A percentile compares a stretch with the other conserved stretches of the same genome.
Conservation (phyloP, 2,329 filamentous ascomycete species). For the Karstenula rhodostoma region DNA sequence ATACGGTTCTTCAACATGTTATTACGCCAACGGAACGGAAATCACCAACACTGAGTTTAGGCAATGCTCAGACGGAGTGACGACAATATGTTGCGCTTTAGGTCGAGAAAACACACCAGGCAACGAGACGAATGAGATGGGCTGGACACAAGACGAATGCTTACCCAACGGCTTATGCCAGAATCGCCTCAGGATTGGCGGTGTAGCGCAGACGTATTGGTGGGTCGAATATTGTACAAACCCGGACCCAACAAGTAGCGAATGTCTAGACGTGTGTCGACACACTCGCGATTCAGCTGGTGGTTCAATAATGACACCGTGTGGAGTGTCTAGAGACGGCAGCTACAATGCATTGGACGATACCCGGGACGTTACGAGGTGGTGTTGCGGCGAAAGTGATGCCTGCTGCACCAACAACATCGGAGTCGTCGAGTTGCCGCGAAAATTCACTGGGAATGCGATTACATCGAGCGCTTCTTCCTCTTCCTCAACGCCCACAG, state of each 20-base stretch:
- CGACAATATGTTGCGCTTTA: constrained; percentile 21
- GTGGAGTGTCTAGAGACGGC: not conserved
- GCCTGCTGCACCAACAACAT: constrained; percentile 3
- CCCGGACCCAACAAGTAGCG: constrained; percentile 10
- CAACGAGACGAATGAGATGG: constrained; percentile 10
- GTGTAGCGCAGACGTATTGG: constrained; percentile 1
- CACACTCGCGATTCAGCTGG: not conserved
- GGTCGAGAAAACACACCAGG: constrained; percentile 20
- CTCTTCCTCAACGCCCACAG: not conserved
- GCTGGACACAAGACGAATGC: constrained; percentile 21
- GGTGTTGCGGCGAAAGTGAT: constrained; percentile 1
- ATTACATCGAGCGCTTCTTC: not conserved
- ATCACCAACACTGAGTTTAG: not conserved
- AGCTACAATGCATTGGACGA: not conserved
- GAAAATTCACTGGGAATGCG: not conserved
- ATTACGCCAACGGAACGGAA: constrained; percentile 7
- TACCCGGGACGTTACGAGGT: not conserved
- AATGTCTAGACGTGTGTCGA: constrained; percentile 22
- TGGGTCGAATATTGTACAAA: constrained; percentile 22
- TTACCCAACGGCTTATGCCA: constrained; percentile 26
- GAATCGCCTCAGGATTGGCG: constrained; percentile 14
- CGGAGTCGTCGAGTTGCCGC: not conserved
- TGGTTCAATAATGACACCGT: not conserved
- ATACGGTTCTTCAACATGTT: constrained; percentile 1
- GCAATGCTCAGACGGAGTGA: constrained; percentile 14